phyloP scores from a whole-genome alignment of 2,329 filamentous ascomycete genomes.

The Clonostachys solani region DNA sequence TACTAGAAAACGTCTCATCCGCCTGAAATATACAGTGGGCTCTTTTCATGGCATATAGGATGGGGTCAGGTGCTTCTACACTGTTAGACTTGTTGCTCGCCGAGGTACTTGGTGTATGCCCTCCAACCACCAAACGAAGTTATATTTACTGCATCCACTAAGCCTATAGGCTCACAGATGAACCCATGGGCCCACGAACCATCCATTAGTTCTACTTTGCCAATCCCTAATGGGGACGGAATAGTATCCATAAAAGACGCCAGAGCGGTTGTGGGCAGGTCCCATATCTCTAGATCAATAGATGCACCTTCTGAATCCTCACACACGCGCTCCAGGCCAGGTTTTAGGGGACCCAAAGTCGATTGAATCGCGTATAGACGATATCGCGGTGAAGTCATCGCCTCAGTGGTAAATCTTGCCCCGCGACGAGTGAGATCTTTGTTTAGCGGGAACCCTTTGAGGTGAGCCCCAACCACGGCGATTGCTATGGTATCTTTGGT shows the following conservation, averaged over 20 bases:
- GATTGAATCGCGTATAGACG: conserved; percentile 18
- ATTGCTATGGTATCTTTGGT: conserved; percentile 11
- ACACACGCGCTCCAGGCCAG: conserved; percentile 20
- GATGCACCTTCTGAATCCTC: conserved; percentile 10
- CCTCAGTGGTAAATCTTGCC: conserved; percentile 12
- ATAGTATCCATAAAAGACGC: conserved; percentile 24
- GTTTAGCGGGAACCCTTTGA: conserved; percentile 24
- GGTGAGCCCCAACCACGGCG: conserved; percentile 28
- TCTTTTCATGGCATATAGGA: too few relatives aligned
- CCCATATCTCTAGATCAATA: conserved; percentile 30
- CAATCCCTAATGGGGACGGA: conserved; percentile 24
- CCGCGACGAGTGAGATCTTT: conserved; percentile 22
- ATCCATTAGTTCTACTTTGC: conserved; percentile 24
- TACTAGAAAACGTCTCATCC: too few relatives aligned
- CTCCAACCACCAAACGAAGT: conserved; percentile 23
- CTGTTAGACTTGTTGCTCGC: too few relatives aligned
- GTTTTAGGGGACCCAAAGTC: conserved; percentile 13
- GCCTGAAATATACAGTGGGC: too few relatives aligned
- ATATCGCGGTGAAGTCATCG: conserved; percentile 21
- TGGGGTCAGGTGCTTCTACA: too few relatives aligned
- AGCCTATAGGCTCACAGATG: conserved; percentile 26
- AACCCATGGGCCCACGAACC: conserved; percentile 27
- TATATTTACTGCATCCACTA: conserved; percentile 21
- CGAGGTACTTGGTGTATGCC: conserved; percentile 8
- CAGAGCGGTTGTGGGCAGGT: conserved; percentile 18